These are phyloP conservation scores for Eimeria praecox DNA, from an alignment of 169 alveolate genomes.

Conservation along the genomic window DNA sequence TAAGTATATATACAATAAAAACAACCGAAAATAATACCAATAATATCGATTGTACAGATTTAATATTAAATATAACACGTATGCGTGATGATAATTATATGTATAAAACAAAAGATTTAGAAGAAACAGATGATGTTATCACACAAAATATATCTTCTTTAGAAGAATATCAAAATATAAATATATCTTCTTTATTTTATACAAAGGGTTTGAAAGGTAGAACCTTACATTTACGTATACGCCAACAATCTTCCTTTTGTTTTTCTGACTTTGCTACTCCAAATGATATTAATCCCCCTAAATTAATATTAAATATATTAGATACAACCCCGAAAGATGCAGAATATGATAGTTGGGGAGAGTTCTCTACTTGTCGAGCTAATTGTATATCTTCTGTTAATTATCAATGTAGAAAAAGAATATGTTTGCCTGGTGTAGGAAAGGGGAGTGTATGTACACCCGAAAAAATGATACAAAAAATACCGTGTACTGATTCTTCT, in stretches of 20 bases:
- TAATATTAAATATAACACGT: background rate
- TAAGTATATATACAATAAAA: background rate
- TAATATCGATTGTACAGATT: background rate
- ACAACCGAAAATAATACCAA: background rate
- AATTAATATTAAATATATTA: background rate
- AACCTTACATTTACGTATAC: background rate
- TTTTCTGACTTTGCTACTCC: background rate
- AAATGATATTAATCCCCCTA: background rate
- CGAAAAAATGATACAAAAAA: background rate
- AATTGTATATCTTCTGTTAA: background rate
- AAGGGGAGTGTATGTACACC: background rate
- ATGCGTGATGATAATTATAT: background rate
- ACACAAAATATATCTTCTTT: background rate
- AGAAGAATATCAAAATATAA: background rate
- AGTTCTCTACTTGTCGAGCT: background rate
- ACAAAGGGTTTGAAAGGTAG: background rate
- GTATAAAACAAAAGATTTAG: background rate
- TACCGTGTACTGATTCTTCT: background rate
- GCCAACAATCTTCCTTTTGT: background rate
- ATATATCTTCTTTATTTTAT: background rate
- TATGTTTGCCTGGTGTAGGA: background rate
- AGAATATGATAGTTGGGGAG: background rate
- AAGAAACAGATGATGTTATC: background rate
- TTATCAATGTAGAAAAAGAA: background rate
- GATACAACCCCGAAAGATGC: background rate